These are phyloP conservation scores for Corylus avellana DNA, from an alignment of 306 rosid genomes.

Conservation along the genomic window DNA sequence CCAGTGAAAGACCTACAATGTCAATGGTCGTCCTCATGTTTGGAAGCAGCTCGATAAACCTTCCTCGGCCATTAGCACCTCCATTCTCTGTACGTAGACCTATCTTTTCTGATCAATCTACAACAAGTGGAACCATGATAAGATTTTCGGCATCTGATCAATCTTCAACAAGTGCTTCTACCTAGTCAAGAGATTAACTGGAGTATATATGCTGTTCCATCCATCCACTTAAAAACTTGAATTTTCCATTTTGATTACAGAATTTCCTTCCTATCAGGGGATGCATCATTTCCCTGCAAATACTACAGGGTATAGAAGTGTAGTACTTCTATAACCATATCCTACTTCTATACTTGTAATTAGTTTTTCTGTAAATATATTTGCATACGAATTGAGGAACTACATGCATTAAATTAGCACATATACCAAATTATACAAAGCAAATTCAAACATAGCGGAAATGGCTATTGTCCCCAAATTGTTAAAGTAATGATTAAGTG, in stretches of 20 bases:
- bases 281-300: neutral
- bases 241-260: neutral
- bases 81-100: slow-evolving; percentile 13
- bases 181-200: neutral
- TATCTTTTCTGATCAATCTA: neutral
- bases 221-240: neutral
- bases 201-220: neutral
- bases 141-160: neutral
- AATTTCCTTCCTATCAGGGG: too few relatives aligned
- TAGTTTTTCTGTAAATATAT: neutral
- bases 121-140: neutral
- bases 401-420: neutral
- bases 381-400: neutral
- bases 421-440: too few relatives aligned
- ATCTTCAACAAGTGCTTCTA: neutral
- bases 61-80: slow-evolving; percentile 14
- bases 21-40: slow-evolving; percentile 18
- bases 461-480: too few relatives aligned
- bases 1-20: slow-evolving; percentile 17
- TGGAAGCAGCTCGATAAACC: slow-evolving; percentile 16
- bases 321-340: neutral
- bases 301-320: neutral
- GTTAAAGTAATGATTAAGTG: too few relatives aligned
- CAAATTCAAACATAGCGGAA: too few relatives aligned
- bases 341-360: neutral